Base-by-base conservation (phyloP, 768 basidiomycete genomes). In the Panaeolus papilionaceus region DNA sequence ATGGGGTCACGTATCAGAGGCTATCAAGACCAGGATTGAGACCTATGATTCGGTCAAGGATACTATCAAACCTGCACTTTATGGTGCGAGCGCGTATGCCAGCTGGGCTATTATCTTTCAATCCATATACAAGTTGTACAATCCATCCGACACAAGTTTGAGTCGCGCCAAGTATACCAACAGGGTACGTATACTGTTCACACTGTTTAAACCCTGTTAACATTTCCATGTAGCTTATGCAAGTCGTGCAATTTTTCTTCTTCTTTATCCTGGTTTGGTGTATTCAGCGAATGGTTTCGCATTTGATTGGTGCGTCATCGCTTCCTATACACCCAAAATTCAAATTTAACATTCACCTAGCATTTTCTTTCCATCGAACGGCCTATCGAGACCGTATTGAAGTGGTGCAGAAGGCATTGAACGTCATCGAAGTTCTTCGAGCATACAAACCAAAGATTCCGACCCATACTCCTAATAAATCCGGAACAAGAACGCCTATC, bases 1-100 rank as follows among this genome's bases (percentile, higher is more conserved):
- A 5, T 94, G 93, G 93, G 93, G 92, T 0, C 91, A 92, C 71
- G 86, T 93, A 47, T 90, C 88, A 38, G 92, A 94, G 72, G 73
- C 71, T 26, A 77, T 93, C 74, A 92, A 92, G 77, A 81, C 84
- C 3, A 83, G 84, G 38, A 79, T 93, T 18, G 92, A 93, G 75
- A 78, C 90, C 67, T 94, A 92, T 75, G 83, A 85, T 72, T 87
- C 89, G 23, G 81, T 91, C 68, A 92, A 93, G 75, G 84, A 88
- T 69, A 89, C 85, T 61, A 72, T 89, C 62, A 93, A 93, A 72
- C 92, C 92, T 3, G 79, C 89, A 9, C 82, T 94, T 66, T 94
- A 94, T 71, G 92, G 88, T 12, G 88, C 86, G 2, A 88, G 87
- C 66, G 83, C 80, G 5, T 93, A 90, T 87, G 84, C 85, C 45